Conservation (phyloP, 75 land plant species). For the Cupressus sempervirens region DNA sequence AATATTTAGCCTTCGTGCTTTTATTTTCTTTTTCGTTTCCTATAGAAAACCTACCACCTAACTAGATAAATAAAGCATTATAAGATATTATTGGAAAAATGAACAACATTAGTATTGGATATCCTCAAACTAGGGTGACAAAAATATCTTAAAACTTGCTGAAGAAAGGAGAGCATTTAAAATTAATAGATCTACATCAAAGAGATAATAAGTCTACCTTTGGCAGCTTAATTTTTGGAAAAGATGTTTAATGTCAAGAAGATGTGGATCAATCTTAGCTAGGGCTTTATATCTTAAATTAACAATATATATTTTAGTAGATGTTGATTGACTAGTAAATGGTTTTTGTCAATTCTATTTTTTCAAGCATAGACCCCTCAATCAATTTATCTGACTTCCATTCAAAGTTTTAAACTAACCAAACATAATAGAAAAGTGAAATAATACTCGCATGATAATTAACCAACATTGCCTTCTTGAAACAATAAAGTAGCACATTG, state of each 20-base stretch:
- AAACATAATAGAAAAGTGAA: conserved; percentile 6
- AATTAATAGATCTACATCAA: too few species aligned
- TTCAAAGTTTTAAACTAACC: neutral
- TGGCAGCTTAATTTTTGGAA: conserved; percentile 60
- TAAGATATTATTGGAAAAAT: too few species aligned
- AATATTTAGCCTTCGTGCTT: too few species aligned
- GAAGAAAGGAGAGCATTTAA: too few species aligned
- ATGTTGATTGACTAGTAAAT: conserved; percentile 82
- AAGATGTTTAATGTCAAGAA: conserved; percentile 81
- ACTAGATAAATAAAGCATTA: too few species aligned
- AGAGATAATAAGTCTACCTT: too few species aligned
- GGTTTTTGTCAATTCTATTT: conserved; percentile 96
- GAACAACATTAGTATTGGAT: too few species aligned
- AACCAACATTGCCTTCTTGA: conserved; percentile 63
- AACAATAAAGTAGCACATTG: too few species aligned
- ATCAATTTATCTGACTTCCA: neutral
- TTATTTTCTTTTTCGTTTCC: too few species aligned
- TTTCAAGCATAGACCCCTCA: conserved; percentile 90
- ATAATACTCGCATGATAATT: neutral
- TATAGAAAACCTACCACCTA: too few species aligned
- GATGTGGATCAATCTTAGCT: conserved; percentile 96
- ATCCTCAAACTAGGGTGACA: too few species aligned
- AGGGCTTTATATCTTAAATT: conserved; percentile 93
- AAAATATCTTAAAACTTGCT: too few species aligned
- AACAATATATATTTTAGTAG: conserved; percentile 94